These are phyloP conservation scores for Westerdykella aurantiaca DNA, from an alignment of 2,329 filamentous ascomycete genomes.

Conservation along the genomic window DNA sequence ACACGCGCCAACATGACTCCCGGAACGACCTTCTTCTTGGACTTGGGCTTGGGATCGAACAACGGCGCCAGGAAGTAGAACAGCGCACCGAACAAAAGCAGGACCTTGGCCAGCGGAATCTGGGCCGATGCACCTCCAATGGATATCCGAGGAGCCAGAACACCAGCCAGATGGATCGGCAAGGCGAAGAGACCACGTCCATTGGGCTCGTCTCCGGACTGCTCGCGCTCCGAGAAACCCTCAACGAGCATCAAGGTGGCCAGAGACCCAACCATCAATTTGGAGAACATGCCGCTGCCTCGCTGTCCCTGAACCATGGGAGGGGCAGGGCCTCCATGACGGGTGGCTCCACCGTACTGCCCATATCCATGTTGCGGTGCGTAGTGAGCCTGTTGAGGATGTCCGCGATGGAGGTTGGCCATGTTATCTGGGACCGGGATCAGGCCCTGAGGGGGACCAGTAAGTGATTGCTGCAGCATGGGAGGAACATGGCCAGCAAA, in stretches of 20 bases:
- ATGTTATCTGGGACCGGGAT: conserved; percentile 41
- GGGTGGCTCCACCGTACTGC: conserved; percentile 19
- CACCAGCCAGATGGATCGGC: conserved; percentile 31
- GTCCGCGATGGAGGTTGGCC: conserved; percentile 34
- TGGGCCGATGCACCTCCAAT: conserved; percentile 26
- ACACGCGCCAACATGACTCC: conserved; percentile 44
- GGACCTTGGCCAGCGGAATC: conserved; percentile 46
- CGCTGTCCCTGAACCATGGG: conserved; percentile 40
- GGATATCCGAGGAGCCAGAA: conserved; percentile 30
- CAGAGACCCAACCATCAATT: conserved; percentile 88
- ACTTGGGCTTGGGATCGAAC: conserved; percentile 53
- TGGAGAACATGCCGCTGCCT: conserved; percentile 53
- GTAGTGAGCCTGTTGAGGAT: conserved; percentile 35
- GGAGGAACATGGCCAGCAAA: conserved; percentile 21
- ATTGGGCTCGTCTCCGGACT: conserved; percentile 44
- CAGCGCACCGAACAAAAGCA: conserved; percentile 48
- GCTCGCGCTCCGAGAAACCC: conserved; percentile 61
- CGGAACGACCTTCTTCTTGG: conserved; percentile 44
- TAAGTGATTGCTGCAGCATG: conserved; percentile 17
- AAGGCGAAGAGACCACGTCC: conserved; percentile 40
- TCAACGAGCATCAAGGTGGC: conserved; percentile 90
- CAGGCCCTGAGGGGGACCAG: conserved; percentile 36
- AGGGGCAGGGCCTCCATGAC: conserved; percentile 18
- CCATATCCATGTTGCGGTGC: conserved; percentile 25
- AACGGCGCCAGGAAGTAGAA: conserved; percentile 54